Evolutionary conservation across 805 yeast species (phyloP).

Genomic region (Yarrowia divulgata): DNA sequence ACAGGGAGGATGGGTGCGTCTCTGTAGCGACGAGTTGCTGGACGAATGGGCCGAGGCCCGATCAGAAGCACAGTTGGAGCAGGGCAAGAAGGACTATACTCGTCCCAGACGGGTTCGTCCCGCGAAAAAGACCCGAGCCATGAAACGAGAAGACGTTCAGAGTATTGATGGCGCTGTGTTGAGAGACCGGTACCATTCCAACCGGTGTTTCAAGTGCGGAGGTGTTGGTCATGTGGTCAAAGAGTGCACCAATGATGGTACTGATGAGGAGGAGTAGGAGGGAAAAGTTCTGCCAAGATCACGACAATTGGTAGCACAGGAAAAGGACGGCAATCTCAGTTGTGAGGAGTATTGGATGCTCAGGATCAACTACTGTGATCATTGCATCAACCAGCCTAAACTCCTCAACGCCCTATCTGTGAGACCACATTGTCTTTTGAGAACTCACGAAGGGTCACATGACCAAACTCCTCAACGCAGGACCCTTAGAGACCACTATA

Average conservation of each 20-base stretch:
- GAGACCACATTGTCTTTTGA: too few species aligned
- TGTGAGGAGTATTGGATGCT: too few species aligned
- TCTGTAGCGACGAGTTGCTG: background rate
- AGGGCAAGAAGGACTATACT: background rate
- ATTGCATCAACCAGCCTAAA: too few species aligned
- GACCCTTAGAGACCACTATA: too few species aligned
- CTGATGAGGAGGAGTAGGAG: conserved; percentile 2
- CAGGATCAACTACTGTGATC: too few species aligned
- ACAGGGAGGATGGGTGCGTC: background rate
- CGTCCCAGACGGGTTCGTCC: background rate
- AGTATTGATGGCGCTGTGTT: background rate
- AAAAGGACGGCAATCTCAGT: too few species aligned
- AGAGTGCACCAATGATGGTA: background rate
- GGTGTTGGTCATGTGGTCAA: background rate
- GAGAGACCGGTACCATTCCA: conserved; percentile 4
- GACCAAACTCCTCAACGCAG: too few species aligned
- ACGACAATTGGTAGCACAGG: too few species aligned
- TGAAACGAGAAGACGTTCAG: conserved; percentile 3
- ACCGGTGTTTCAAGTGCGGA: background rate
- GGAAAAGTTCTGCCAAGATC: too few species aligned
- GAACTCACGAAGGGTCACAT: too few species aligned
- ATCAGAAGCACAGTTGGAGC: background rate
- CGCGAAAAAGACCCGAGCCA: background rate
- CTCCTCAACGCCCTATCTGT: too few species aligned
- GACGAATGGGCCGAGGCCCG: background rate